Evolutionary conservation across 441 rosid genomes (phyloP), one percentile per base, ranked within the genome.

Genomic region (Kokia cookei): DNA sequence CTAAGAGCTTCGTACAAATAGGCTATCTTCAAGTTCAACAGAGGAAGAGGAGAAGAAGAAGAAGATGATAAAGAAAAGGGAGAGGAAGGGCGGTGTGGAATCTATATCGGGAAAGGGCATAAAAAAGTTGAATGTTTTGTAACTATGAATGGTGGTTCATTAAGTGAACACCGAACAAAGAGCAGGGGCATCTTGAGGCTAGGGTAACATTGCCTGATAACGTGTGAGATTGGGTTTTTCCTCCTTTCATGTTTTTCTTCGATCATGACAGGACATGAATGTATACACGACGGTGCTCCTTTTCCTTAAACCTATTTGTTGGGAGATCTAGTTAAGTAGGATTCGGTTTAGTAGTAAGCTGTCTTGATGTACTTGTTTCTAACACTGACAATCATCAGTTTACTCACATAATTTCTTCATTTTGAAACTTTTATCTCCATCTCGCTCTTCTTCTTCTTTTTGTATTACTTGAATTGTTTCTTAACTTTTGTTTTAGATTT

Each of bases 51-150:
- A 54, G 26, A 19, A 53, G 26, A 8, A 54, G 24, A 8, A 22
- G 78, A 55, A 19, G 60, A 64, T 65, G 55, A 47, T 27, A 53
- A 59, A 64, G 66, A 57, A 17, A 19, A 5, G 53, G 14, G 17
- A 14, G 35, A 11, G 15, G 48, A 37, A 26, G 26, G 51, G 65
- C 13, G 42, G 6, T 32, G 37, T 4, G 5, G 71, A 71, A 76
- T 73, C 86, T 40, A 76, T 24, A 65, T 82, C 15, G 4, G 78
- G 84, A 61, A 73, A 65, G 69, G 62, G n/a, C 3, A 37, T 12
- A 7, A n/a, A 26, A 58, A 58, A 1, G 63, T 58, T 14, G 12
- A 4, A 12, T 58, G 63, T 58, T 58, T 58, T 58, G 63, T 27
- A 58, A 26, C 35, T 12, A 58, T 5, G 26, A 58, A 26, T 58